Evolutionary conservation across 73 alveolate genomes (phyloP), one percentile per base, ranked within the genome.

Genomic region (Tetrahymena borealis): DNA sequence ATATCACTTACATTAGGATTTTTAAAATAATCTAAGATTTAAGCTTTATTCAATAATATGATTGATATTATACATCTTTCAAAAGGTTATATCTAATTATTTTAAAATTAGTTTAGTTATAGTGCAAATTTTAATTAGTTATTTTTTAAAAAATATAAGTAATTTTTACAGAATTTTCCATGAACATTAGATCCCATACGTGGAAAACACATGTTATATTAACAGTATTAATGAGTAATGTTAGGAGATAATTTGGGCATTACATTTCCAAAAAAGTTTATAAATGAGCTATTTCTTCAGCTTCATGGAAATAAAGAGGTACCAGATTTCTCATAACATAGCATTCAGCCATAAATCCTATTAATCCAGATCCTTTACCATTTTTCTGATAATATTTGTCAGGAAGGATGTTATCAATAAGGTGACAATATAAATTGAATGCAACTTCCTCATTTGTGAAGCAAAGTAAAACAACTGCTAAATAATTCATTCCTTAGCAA

Each of bases 401-500:
- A 60, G 85, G 85, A 60, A 60, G 85, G 20, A 60, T 60, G 28
- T 60, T 60, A 60, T 60, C 85, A 60, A 60, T 60, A 60, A 60
- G 85, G 28, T 60, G 85, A 28, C 85, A 60, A 28, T 60, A 60
- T 60, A 60, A 60, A 24, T 13, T 13, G 28, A 60, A 60, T 60
- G 85, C 85, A 9, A 60, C 85, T 60, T 60, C 85, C 28, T 60
- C 85, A 60, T 60, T 60, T 18, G 85, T 60, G 28, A 60, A 60
- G 13, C 85, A 60, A 18, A 60, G 35, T 9, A 60, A 60, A 60
- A 60, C 85, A 60, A 60, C 85, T 24, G 85, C 85, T 60, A 60
- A 60, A 60, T 60, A 60, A 60, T 60, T 60, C 85, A 60, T 60
- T 60, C 85, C 85, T 60, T 60, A n/a, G 85, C 85, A 60, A 60